phyloP scores from a whole-genome alignment of 306 rosid genomes.

The Begonia fuchsioides region DNA sequence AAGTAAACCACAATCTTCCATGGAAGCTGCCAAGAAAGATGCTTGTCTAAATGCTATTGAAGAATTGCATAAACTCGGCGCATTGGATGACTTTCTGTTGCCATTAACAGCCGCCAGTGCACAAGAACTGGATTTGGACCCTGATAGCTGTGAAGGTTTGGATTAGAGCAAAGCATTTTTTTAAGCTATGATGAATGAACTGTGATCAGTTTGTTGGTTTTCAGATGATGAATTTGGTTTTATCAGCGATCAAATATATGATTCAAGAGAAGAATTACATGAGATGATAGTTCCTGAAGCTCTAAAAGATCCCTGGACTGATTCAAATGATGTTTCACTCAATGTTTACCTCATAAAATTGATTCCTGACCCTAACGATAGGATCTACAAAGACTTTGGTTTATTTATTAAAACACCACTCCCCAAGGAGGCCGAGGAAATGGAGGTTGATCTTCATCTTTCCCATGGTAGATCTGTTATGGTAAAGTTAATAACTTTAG shows the following conservation, averaged over 20 bases:
- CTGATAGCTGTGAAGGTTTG: conserved; percentile 48
- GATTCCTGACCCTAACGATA: conserved; percentile 55
- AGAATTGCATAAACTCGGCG: conserved; percentile 66
- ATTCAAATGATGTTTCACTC: conserved; percentile 22
- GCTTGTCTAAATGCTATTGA: conserved; percentile 85
- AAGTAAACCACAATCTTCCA: conserved; percentile 41
- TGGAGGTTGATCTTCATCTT: conserved; percentile 84
- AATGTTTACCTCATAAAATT: conserved; percentile 53
- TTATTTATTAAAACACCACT: conserved; percentile 50
- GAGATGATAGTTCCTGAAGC: conserved; percentile 71
- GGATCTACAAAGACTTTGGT: conserved; percentile 65
- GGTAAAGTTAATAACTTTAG: conserved; percentile 54
- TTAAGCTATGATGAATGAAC: conserved; percentile 6
- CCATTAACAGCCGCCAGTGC: conserved; percentile 32
- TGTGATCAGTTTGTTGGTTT: conserved; percentile 11
- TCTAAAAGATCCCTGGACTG: conserved; percentile 39
- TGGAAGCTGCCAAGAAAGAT: conserved; percentile 61
- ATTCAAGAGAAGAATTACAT: conserved; percentile 46
- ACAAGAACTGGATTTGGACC: conserved; percentile 29
- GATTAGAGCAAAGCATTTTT: conserved; percentile 14
- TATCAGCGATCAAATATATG: neutral
- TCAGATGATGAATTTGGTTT: conserved; percentile 26
- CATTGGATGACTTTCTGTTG: conserved; percentile 66
- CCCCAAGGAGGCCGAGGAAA: conserved; percentile 64
- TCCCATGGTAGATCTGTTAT: conserved; percentile 74